Conservation (phyloP, 768 basidiomycete species). For the Suillus occidentalis region DNA sequence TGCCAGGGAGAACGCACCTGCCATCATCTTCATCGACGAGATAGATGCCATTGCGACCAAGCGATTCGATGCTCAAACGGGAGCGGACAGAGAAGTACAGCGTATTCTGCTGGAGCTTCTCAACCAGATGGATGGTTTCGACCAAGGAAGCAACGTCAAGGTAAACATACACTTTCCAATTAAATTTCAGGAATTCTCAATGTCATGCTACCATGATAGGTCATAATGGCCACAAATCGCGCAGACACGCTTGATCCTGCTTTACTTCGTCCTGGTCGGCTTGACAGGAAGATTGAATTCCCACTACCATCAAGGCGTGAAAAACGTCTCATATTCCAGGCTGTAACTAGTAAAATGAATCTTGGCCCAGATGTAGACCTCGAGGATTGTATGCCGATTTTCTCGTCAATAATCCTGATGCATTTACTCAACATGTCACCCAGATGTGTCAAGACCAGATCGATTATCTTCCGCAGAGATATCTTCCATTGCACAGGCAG, state of each 20-base stretch:
- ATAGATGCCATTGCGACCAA: conserved; percentile 99
- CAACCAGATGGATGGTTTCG: conserved; percentile 99
- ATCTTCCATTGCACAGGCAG: conserved; percentile 92
- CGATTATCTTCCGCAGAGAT: conserved; percentile 95
- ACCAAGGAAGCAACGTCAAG: conserved; percentile 98
- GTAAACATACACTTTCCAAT: conserved; percentile 36
- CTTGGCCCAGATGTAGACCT: conserved; percentile 96
- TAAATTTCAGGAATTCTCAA: background rate
- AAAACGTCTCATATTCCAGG: conserved; percentile 97
- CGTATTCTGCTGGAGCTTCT: conserved; percentile 95
- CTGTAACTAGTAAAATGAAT: conserved; percentile 96
- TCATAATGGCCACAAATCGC: conserved; percentile 99
- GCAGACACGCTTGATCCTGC: conserved; percentile 98
- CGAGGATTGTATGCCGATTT: conserved; percentile 83
- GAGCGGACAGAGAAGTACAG: conserved; percentile 98
- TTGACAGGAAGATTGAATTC: conserved; percentile 99
- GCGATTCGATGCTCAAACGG: conserved; percentile 98
- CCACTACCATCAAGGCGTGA: conserved; percentile 92
- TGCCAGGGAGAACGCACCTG: conserved; percentile 93
- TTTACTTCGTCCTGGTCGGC: conserved; percentile 92
- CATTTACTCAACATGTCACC: conserved; percentile 14
- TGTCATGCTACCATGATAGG: conserved; percentile 45
- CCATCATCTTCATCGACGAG: conserved; percentile 99
- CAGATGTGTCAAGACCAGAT: conserved; percentile 97
- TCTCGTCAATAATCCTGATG: background rate